Conservation (phyloP, 192 early-diverging fungal genomes). For the Glomus cerebriforme region DNA sequence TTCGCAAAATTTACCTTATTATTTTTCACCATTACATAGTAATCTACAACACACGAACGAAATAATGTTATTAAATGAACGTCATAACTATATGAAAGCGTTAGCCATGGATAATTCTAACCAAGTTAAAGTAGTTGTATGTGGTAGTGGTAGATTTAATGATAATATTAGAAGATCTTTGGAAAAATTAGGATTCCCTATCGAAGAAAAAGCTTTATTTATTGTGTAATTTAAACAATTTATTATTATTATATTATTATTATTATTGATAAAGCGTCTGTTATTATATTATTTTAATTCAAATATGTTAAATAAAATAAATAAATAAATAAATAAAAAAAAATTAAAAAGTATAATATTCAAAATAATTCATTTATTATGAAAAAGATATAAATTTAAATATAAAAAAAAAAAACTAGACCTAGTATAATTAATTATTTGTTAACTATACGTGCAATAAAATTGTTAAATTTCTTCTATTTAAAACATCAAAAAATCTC, state of each 20-base stretch:
- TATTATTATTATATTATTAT: too few relatives aligned
- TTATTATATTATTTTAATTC: too few relatives aligned
- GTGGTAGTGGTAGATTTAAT: background rate
- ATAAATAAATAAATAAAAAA: too few relatives aligned
- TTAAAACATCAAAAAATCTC: background rate
- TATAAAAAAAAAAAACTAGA: too few relatives aligned
- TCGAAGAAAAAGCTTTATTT: background rate
- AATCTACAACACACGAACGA: background rate
- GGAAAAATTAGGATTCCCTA: background rate
- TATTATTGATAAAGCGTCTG: too few relatives aligned
- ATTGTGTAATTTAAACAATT: background rate
- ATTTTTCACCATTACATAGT: background rate
- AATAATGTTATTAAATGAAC: background rate
- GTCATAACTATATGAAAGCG: background rate
- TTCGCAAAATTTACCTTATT: background rate
- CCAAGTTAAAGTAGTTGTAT: background rate
- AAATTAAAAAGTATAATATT: too few relatives aligned
- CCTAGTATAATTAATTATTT: too few relatives aligned
- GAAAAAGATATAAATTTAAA: too few relatives aligned
- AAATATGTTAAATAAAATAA: too few relatives aligned
- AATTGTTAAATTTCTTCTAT: background rate
- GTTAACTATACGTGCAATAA: background rate
- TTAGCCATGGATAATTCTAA: background rate
- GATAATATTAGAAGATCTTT: background rate
- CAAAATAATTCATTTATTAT: too few relatives aligned